Base-by-base conservation (phyloP, 371 early-diverging fungal genomes). In the Circinella minor region DNA sequence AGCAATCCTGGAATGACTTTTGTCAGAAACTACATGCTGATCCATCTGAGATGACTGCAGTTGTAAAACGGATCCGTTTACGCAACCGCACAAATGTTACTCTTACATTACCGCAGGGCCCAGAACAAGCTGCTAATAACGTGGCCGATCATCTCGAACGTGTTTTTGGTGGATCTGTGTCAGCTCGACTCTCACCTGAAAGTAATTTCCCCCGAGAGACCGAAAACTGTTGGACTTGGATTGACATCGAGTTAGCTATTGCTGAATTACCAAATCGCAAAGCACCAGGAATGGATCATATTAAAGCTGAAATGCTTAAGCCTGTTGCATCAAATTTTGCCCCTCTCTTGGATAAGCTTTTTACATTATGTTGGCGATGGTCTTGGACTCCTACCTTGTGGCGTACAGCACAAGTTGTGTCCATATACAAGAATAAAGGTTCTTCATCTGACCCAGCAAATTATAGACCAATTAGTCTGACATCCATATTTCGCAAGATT, bases 261-360 rank as follows among this genome's bases (percentile, higher is more conserved):
- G 37, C 48, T 17, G 20, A 27, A 0, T 60, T 78, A 0, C 70
- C 75, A 0, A 34, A 18, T 3, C 43, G 60, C 1, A 72, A 73
- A 34, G 69, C 73, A 7, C 73, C 75, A 34, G 78, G 78, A 48
- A 17, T 43, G 7, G 77, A 78, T 36, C 78, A 78, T 55, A 27
- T 78, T 13, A 60, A 66, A 17, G 60, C 65, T 37, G 78, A 74
- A 62, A 78, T 78, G 78, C 55, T 78, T 1, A 57, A 71, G 43
- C 66, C 75, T 7, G 11, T 74, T 18, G 34, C 38, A 1, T 13
- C 38, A 17, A 20, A 18, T 1, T n/a, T 74, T 11, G 17, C 68
- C 55, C 61, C 70, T 4, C 14, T 71, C 34, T 49, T 78, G 3
- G n/a, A 20, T 20, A 13, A 5, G 0, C 55, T 72, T 8, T 75